Evolutionary conservation across 2,329 filamentous ascomycete genomes (phyloP).

Genomic region (Diplodia mutila): DNA sequence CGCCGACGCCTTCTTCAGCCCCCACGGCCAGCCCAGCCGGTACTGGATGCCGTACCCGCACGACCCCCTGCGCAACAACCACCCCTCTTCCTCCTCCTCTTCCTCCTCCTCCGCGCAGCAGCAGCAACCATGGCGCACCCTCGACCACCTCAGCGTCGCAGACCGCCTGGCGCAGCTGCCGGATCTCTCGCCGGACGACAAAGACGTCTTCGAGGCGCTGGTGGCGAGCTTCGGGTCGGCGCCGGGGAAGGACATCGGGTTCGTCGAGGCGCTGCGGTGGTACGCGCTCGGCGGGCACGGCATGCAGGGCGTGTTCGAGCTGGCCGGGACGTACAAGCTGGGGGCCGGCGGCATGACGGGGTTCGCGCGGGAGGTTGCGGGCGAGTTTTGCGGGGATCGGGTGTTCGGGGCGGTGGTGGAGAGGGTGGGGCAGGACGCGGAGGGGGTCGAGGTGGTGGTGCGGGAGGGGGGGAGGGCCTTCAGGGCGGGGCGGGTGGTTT

Average conservation of each 20-base stretch:
- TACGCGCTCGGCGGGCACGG: constrained; percentile 37
- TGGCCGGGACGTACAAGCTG: constrained; percentile 35
- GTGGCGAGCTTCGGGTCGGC: constrained; percentile 28
- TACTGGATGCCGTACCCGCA: too few relatives aligned
- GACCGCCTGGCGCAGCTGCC: constrained; percentile 37
- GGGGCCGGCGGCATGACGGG: constrained; percentile 31
- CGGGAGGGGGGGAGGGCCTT: too few relatives aligned
- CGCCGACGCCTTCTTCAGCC: too few relatives aligned
- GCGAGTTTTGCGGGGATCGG: background rate
- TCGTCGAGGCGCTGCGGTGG: constrained; percentile 37
- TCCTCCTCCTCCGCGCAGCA: too few relatives aligned
- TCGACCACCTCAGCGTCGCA: constrained; percentile 34
- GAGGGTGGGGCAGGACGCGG: constrained; percentile 24
- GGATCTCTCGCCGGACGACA: constrained; percentile 23
- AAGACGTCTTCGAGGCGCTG: constrained; percentile 31
- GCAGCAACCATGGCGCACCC: too few relatives aligned
- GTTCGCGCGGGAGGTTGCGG: constrained; percentile 25
- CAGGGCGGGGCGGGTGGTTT: too few relatives aligned
- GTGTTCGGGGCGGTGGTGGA: constrained; percentile 20
- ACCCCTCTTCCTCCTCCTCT: too few relatives aligned
- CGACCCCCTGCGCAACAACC: too few relatives aligned
- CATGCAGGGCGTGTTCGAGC: constrained; percentile 28
- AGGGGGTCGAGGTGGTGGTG: constrained; percentile 10
- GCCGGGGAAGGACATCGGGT: constrained; percentile 30
- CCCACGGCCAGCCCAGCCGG: too few relatives aligned